A percentile compares a stretch with the other conserved stretches of the same genome.
These are phyloP conservation scores for Aspergillus fumigatus DNA, from an alignment of 2,329 filamentous ascomycete genomes.

Conservation along the genomic window DNA sequence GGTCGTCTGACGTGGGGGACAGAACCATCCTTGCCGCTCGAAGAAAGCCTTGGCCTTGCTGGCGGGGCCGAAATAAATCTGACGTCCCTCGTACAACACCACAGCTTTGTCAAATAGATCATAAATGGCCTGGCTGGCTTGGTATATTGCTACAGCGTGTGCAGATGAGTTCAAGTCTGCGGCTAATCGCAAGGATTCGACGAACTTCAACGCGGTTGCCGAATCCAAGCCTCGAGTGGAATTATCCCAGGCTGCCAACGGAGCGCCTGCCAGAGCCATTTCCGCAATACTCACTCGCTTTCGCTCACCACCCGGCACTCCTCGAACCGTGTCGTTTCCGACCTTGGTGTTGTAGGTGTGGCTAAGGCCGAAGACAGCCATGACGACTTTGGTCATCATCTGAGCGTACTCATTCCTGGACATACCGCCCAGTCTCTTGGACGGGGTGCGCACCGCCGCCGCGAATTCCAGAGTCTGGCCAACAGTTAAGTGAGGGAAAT, in stretches of 20 bases:
- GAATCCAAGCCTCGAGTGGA: constrained; percentile 45
- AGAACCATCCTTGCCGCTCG: constrained; percentile 62
- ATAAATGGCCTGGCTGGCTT: constrained; percentile 40
- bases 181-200: constrained; percentile 43
- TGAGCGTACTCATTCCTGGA: constrained; percentile 34
- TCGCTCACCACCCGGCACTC: constrained; percentile 56
- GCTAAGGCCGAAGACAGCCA: constrained; percentile 34
- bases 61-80: constrained; percentile 68
- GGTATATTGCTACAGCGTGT: constrained; percentile 50
- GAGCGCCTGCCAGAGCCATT: constrained; percentile 41
- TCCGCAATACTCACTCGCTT: constrained; percentile 60
- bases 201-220: constrained; percentile 51
- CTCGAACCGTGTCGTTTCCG: constrained; percentile 52
- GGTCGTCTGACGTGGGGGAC: constrained; percentile 61
- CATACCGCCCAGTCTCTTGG: constrained; percentile 22
- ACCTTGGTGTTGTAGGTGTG: constrained; percentile 50
- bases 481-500: constrained; percentile 62
- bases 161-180: constrained; percentile 44
- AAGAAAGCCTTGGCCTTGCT: constrained; percentile 59
- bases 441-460: constrained; percentile 57
- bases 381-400: constrained; percentile 41
- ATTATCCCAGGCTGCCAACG: constrained; percentile 41
- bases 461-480: constrained; percentile 75
- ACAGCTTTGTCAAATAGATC: constrained; percentile 63
- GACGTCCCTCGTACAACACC: constrained; percentile 66